Evolutionary conservation across 2,329 filamentous ascomycete species (phyloP).

Genomic region (Aspergillus calidoustus): DNA sequence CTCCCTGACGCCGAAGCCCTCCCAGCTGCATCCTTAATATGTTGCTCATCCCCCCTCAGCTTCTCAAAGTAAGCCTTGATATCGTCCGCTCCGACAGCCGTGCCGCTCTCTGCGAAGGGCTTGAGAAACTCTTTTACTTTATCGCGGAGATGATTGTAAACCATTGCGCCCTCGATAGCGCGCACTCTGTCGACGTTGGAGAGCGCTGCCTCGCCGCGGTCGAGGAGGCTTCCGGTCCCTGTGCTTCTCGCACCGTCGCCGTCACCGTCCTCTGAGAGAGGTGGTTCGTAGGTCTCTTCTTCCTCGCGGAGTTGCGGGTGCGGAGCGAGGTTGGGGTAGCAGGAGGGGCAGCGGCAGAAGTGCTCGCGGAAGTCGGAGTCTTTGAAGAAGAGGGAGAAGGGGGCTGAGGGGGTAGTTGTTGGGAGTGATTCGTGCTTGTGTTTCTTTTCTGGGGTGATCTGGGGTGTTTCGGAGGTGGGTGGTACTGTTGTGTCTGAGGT

Average conservation of each 20-base stretch:
- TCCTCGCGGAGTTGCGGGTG: conserved; percentile 88
- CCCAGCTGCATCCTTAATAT: conserved; percentile 66
- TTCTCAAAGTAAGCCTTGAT: conserved; percentile 97
- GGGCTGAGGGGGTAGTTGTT: conserved; percentile 54
- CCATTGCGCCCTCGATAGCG: conserved; percentile 97
- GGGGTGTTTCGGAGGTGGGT: conserved; percentile 12
- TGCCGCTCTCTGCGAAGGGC: conserved; percentile 89
- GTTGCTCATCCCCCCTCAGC: conserved; percentile 82
- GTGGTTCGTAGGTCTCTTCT: conserved; percentile 92
- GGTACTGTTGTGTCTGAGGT: conserved; percentile 20
- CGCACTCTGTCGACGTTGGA: conserved; percentile 89
- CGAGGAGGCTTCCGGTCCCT: conserved; percentile 78
- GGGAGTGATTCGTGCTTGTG: conserved; percentile 67
- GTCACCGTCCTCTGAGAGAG: conserved; percentile 71
- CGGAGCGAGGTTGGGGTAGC: conserved; percentile 72
- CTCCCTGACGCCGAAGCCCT: conserved; percentile 48
- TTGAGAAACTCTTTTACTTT: conserved; percentile 94
- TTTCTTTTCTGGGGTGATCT: conserved; percentile 12
- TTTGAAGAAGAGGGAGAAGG: conserved; percentile 82
- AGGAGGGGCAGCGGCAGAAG: conserved; percentile 81
- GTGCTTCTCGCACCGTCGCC: conserved; percentile 56
- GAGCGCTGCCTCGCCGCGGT: conserved; percentile 89
- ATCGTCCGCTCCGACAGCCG: conserved; percentile 88
- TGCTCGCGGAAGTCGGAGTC: conserved; percentile 73
- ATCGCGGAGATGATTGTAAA: conserved; percentile 94